Conservation (phyloP, 371 early-diverging fungal genomes). For the Coemansia sp. region DNA sequence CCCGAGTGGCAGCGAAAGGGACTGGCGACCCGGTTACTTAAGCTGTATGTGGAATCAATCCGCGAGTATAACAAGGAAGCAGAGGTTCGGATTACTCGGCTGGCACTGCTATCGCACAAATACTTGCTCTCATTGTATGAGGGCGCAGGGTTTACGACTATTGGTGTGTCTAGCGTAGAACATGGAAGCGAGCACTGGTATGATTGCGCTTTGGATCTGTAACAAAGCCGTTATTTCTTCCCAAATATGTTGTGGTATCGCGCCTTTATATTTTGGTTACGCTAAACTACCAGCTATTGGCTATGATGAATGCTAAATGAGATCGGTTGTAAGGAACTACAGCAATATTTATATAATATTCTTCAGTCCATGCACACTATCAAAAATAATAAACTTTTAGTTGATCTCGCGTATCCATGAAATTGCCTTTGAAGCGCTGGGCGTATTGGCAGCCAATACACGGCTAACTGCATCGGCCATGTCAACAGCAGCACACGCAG, state of each 20-base stretch:
- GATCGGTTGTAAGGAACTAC: no score
- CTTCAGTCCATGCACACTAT: background rate
- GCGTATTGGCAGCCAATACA: conserved; percentile 11
- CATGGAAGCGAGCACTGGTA: conserved; percentile 56
- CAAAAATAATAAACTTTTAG: background rate
- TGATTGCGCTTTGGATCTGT: conserved; percentile 33
- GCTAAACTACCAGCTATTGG: no score
- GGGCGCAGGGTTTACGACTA: conserved; percentile 59
- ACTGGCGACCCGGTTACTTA: conserved; percentile 57
- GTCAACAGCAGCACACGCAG: background rate
- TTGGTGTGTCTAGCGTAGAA: conserved; percentile 60
- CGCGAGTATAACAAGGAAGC: conserved; percentile 25
- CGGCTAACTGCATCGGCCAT: conserved; percentile 14
- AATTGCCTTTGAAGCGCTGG: background rate
- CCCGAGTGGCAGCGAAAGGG: conserved; percentile 58
- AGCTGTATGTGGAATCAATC: conserved; percentile 54
- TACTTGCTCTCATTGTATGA: conserved; percentile 59
- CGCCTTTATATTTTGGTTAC: no score
- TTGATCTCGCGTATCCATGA: conserved; percentile 32
- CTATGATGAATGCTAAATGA: no score
- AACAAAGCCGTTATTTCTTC: background rate
- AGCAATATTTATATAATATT: no score
- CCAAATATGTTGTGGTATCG: no score
- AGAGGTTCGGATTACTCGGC: conserved; percentile 48
- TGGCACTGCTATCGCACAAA: conserved; percentile 61